A percentile compares a stretch with the other conserved stretches of the same genome.
These are phyloP conservation scores for Mangifera indica DNA, from an alignment of 345 rosid species.

Conservation along the genomic window DNA sequence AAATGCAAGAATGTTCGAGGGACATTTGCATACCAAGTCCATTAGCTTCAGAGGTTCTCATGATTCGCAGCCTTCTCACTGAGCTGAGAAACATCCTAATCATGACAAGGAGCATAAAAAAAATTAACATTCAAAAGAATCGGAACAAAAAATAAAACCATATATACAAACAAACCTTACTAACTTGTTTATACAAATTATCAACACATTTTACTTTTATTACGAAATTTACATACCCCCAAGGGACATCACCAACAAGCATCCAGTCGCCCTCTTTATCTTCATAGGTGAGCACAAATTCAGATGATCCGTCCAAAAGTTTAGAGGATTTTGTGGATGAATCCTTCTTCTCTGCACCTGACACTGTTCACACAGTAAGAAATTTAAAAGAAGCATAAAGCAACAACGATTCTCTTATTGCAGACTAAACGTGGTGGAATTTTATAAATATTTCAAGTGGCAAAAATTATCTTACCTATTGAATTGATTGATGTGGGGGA, in stretches of 20 bases:
- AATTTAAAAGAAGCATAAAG: not conserved
- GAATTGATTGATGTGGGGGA: conserved; percentile 36
- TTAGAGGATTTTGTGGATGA: conserved; percentile 38
- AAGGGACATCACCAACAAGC: conserved; percentile 98
- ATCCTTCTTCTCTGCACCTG: conserved; percentile 39
- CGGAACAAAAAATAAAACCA: too few species aligned
- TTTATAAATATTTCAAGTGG: not conserved
- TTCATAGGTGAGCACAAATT: conserved; percentile 84
- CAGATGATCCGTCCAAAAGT: conserved; percentile 81
- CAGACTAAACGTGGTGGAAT: not conserved
- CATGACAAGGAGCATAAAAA: conserved; percentile 7
- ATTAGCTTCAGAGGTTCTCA: conserved; percentile 81
- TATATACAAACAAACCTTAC: too few species aligned
- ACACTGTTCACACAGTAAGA: not conserved
- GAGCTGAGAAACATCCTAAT: conserved; percentile 76
- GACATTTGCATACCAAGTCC: conserved; percentile 61
- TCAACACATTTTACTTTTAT: not conserved
- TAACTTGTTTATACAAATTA: too few species aligned
- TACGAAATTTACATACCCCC: conserved; percentile 54
- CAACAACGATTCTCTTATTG: not conserved
- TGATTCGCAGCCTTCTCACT: conserved; percentile 84
- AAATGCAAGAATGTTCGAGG: not conserved
- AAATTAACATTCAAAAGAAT: conserved; percentile 9
- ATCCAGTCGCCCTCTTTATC: conserved; percentile 98
- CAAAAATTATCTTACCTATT: conserved; percentile 25